Percentiles rank a stretch among this genome's conserved stretches.
phyloP scores from a whole-genome alignment of 2,329 filamentous ascomycete species.

The Exserohilum rostratum region DNA sequence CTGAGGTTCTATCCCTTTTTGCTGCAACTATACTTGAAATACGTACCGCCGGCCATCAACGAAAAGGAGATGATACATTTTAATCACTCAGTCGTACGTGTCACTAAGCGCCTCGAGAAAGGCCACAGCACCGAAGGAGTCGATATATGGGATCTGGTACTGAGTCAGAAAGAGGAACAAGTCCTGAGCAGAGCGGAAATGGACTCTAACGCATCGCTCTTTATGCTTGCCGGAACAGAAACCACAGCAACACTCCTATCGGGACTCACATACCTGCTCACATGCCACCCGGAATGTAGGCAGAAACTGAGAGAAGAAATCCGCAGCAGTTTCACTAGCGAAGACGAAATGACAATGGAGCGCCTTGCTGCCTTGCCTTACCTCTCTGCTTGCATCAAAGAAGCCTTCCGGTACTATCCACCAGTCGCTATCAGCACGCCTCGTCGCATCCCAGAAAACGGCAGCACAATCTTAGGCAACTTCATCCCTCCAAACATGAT shows the following conservation, averaged over 20 bases:
- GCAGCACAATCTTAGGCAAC: conserved; percentile 45
- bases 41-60: conserved; percentile 9
- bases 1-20: conserved; percentile 18
- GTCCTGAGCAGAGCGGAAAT: conserved; percentile 45
- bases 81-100: conserved; percentile 28
- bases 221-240: conserved; percentile 55
- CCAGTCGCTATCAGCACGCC: conserved; percentile 48
- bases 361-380: conserved; percentile 41
- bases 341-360: conserved; percentile 46
- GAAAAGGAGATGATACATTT: conserved; percentile 26
- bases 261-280: conserved; percentile 46
- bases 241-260: conserved; percentile 52
- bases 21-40: conserved; percentile 8
- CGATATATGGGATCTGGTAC: conserved; percentile 52
- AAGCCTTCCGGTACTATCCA: conserved; percentile 52
- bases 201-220: conserved; percentile 43
- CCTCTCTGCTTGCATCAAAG: conserved; percentile 50
- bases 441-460: conserved; percentile 42
- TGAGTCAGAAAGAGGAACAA: conserved; percentile 41
- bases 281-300: conserved; percentile 37
- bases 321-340: conserved; percentile 28
- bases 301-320: conserved; percentile 38
- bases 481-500: conserved; percentile 40
- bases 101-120: conserved; percentile 39
- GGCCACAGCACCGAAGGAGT: conserved; percentile 28